Conservation (phyloP, 345 rosid genomes). For the Melaleuca alternifolia region DNA sequence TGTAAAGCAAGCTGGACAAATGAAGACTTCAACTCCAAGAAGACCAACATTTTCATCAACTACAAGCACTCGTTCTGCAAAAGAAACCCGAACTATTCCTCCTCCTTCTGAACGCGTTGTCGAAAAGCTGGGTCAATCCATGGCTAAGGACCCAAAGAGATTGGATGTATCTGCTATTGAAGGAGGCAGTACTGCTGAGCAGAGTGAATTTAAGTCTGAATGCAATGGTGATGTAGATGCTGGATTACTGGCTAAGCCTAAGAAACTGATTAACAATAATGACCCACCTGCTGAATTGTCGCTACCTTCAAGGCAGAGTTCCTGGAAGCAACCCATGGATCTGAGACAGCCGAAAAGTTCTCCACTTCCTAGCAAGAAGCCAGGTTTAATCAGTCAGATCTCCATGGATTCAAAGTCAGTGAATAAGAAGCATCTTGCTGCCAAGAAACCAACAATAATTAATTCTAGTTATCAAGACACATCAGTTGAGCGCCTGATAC, state of each 20-base stretch:
- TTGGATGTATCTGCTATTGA: slow-evolving; percentile 42
- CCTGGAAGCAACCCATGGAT: slow-evolving; percentile 71
- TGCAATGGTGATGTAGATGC: slow-evolving; percentile 55
- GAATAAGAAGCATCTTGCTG: slow-evolving; percentile 53
- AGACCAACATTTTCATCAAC: slow-evolving; percentile 56
- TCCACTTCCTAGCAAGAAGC: slow-evolving; percentile 49
- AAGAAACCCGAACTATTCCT: slow-evolving; percentile 51
- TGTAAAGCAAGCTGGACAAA: slow-evolving; percentile 79
- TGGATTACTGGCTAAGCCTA: slow-evolving; percentile 38
- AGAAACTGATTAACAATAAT: slow-evolving; percentile 45
- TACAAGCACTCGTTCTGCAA: slow-evolving; percentile 52
- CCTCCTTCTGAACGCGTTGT: slow-evolving; percentile 39
- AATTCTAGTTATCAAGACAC: slow-evolving; percentile 69
- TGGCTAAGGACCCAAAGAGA: slow-evolving; percentile 52
- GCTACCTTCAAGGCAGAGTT: slow-evolving; percentile 49
- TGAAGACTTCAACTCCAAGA: slow-evolving; percentile 71
- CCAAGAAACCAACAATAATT: slow-evolving; percentile 41
- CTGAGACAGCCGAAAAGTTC: slow-evolving; percentile 41
- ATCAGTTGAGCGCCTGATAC: slow-evolving; percentile 97
- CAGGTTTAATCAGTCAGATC: slow-evolving; percentile 36
- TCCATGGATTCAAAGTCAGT: slow-evolving; percentile 60
- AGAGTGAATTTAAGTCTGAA: slow-evolving; percentile 46
- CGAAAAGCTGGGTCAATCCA: slow-evolving; percentile 33
- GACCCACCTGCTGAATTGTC: slow-evolving; percentile 50
- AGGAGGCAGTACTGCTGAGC: slow-evolving; percentile 35